These are phyloP conservation scores for Annulohypoxylon moriforme DNA, from an alignment of 495 filamentous ascomycete genomes.

Conservation along the genomic window DNA sequence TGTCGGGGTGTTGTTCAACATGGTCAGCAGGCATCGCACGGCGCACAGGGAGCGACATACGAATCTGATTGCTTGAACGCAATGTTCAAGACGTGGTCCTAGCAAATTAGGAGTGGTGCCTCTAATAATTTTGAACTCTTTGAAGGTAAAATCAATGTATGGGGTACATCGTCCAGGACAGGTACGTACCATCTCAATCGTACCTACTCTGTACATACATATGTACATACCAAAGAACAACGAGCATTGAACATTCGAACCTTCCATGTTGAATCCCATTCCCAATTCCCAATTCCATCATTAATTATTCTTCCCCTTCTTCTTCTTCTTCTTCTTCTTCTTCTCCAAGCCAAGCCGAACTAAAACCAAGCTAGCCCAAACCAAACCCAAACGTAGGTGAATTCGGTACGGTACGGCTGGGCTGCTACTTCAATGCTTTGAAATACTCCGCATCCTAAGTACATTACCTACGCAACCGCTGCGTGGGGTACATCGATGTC, in stretches of 20 bases:
- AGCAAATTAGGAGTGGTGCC: conserved; percentile 31
- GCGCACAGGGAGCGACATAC: conserved; percentile 38
- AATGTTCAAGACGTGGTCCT: conserved; percentile 28
- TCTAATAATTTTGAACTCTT: conserved; percentile 27
- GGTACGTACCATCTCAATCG: background rate
- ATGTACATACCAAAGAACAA: background rate
- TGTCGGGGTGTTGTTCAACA: conserved; percentile 32
- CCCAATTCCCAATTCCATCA: background rate
- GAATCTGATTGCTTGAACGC: conserved; percentile 32
- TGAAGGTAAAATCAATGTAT: background rate
- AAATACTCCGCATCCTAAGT: conserved; percentile 4
- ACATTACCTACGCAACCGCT: background rate
- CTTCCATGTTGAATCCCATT: conserved; percentile 9
- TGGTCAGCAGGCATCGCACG: conserved; percentile 39
- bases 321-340: background rate
- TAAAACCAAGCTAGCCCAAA: background rate
- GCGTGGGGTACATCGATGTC: background rate
- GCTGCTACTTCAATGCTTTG: background rate
- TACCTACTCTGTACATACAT: background rate
- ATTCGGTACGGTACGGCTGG: background rate
- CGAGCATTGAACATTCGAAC: background rate
- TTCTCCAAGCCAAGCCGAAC: conserved; percentile 13
- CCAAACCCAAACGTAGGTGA: background rate
- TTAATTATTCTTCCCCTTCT: background rate
- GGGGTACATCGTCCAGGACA: background rate